A percentile compares a stretch with the other conserved stretches of the same genome.
Evolutionary conservation across 495 filamentous ascomycete species (phyloP).

Genomic region (Penicillium ochrochloron): DNA sequence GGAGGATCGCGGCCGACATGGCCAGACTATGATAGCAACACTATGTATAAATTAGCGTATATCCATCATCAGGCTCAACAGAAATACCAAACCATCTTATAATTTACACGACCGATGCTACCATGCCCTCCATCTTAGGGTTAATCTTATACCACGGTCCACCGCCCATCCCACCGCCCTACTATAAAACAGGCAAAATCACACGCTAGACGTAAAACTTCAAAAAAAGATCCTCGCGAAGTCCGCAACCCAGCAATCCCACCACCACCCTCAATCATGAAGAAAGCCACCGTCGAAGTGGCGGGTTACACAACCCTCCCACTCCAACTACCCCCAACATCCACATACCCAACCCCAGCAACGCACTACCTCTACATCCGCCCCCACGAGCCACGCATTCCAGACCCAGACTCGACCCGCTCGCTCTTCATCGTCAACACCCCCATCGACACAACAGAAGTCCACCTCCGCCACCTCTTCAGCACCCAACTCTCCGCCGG

Average conservation of each 20-base stretch:
- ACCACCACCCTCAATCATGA: constrained; percentile 38
- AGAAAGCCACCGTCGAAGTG: constrained; percentile 46
- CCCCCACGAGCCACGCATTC: constrained; percentile 76
- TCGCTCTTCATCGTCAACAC: constrained; percentile 87
- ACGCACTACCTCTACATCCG: constrained; percentile 88
- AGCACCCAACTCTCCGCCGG: constrained; percentile 69
- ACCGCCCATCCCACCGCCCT: constrained; percentile 26
- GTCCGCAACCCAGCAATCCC: constrained; percentile 24
- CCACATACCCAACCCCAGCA: constrained; percentile 59
- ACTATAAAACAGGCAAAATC: constrained; percentile 23
- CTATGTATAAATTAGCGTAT: not conserved
- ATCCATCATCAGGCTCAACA: not conserved
- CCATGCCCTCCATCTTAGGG: constrained; percentile 1
- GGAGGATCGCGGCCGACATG: not conserved
- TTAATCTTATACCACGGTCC: constrained; percentile 10
- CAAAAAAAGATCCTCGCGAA: constrained; percentile 24
- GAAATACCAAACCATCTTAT: not conserved
- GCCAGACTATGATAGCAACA: not conserved
- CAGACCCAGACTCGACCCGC: constrained; percentile 70
- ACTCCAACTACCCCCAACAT: constrained; percentile 64
- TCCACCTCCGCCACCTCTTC: constrained; percentile 77
- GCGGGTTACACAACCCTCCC: constrained; percentile 53
- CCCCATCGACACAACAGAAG: constrained; percentile 80
- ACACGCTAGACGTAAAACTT: constrained; percentile 26
- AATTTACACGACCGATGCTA: not conserved